Base-by-base conservation (phyloP, 2,329 filamentous ascomycete species). In the Sporothrix euskadiensis region DNA sequence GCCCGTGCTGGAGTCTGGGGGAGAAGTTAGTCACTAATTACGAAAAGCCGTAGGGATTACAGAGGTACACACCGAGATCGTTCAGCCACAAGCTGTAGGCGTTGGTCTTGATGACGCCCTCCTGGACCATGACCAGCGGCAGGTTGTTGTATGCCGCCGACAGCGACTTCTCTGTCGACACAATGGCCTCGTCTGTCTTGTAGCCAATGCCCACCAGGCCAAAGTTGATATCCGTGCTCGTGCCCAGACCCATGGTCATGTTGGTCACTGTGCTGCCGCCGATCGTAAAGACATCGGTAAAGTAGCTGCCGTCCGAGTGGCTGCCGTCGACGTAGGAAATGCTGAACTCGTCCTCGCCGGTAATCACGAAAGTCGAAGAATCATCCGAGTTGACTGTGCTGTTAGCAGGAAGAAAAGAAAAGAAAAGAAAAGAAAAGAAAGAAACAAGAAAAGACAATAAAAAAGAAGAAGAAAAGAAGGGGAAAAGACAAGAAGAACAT, bases 11-110 rank as follows among this genome's bases (percentile, higher is more conserved):
- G 91, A 81, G 73, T 84, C 84, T 80, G 9, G 0, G 7, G 19
- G 22, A 9, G 76, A 71, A 78, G 78, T 61, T 77, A 77, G 72
- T 19, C n/a, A 22, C 26, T 70, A 26, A 26, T 26, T 26, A 26
- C 6, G 30, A 12, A 19, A 4, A 12, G 26, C 3, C 19, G 16
- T 35, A 16, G 4, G 7, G 19, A 16, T 14, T 71, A 19, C 19
- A 75, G 44, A 49, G 10, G 14, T 19, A 49, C 78, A 26, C 76
- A 81, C 80, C 78, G 10, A 88, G 80, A 71, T 89, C 87, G 76
- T 89, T 88, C 72, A 89, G 83, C 90, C 90, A 93, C 30, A 94
- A 81, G 74, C 90, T 93, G 81, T 92, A 94, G 1, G 91, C 90
- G 56, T 89, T 87, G 12, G 87, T 87, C 75, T 88, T 88, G 80